Base-by-base conservation (phyloP, 257 asterid species). In the Scutellaria baicalensis region DNA sequence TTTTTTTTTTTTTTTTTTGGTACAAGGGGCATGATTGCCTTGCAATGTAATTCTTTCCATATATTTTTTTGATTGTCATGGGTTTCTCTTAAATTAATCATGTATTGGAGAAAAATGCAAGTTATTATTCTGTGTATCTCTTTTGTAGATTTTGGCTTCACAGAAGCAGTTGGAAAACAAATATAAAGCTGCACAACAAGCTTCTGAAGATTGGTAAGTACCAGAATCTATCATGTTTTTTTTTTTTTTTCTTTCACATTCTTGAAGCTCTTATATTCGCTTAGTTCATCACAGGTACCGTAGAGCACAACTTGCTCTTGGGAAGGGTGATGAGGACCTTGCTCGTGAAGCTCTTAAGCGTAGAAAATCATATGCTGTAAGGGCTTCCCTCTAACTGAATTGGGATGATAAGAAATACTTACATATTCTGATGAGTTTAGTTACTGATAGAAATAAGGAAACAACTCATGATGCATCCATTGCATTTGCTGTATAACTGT, bases 321-420 rank as follows among this genome's bases (percentile, higher is more conserved):
- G 81, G 58, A 94, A 91, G 84, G 99, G 97, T 52, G 97, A 86
- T 14, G 99, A 94, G 58, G 96, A 94, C 63, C 99, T 94, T 84
- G 97, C 99, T 70, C 97, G 97, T 85, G 97, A 94, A 81, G 99
- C 99, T 65, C 96, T 94, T 20, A 89, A 91, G 78, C 90, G 99
- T 74, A 84, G 96, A 75, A 94, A 94, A 83, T 76, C 96, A 72
- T 94, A 86, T 79, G 89, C 93, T 69, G 99, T 94, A 85, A 84
- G 86, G 40, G 69, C 63, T 40, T 68, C 59, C 27, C 52, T 31
- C 20, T 21, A 60, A 13, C 61, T 59, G 58, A 16, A 27, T 48
- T 31, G 59, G 64, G 66, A 62, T 52, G n/a, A 44, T 20, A 39
- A 49, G 64, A 17, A 11, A 10, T 52, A 23, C 33, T 59, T n/a